Evolutionary conservation across 768 basidiomycete genomes (phyloP), one percentile per base, ranked within the genome.

Genomic region (Trametes gibbosa): DNA sequence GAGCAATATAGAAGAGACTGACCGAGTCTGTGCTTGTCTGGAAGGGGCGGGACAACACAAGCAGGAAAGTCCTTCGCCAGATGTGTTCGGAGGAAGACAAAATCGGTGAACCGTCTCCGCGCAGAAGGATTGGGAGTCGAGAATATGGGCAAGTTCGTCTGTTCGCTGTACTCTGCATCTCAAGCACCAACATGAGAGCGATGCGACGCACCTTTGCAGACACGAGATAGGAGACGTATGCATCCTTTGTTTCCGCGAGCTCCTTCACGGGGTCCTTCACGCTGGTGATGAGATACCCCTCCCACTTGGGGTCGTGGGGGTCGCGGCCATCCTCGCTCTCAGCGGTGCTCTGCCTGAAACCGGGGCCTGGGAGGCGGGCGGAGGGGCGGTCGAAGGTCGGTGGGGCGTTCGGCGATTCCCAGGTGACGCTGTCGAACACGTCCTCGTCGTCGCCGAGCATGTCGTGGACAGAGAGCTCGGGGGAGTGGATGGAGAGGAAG

Each of bases 21-120:
- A 97, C 96, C 96, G 69, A 98, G 76, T 53, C 97, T 82, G 69
- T 98, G 97, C 73, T 98, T 99, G 73, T 94, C 95, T 7, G 97
- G 97, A 46, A 99, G 80, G 9, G 92, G 92, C 25, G 97, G 95
- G 0, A 98, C 92, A n/a, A 99, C 95, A 68, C 95, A 96, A 56
- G 97, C 97, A 3, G 95, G 94, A 69, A 98, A 99, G 74, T 95
- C 89, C 75, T 86, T 87, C 12, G 85, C 83, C 24, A 99, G 83
- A 66, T 96, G 85, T 46, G 96, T 87, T 58, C 92, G 80, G 47
- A 99, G 78, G 70, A 98, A 98, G 37, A 92, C 90, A 74, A 99
- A 99, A 74, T 99, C 97, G 68, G 95, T 92, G 75, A 96, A 99
- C 32, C 97, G 86, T 58, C 97, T 82, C 50, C 97, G 85, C 16